phyloP scores from a whole-genome alignment of 2,329 filamentous ascomycete species.

The Cryphonectria japonica region DNA sequence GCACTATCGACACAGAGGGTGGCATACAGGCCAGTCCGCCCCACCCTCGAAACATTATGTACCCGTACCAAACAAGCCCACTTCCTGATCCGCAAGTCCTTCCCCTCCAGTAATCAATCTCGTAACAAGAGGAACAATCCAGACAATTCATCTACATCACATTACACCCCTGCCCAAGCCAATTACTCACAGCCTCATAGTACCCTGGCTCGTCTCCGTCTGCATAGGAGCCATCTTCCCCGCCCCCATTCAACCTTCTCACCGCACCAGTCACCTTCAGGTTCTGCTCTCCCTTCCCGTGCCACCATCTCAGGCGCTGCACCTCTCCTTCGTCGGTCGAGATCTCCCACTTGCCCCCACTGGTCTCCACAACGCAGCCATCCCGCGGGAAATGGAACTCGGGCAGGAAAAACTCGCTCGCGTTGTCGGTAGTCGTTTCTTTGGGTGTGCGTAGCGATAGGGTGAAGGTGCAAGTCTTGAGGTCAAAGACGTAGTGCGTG shows the following conservation, averaged over 20 bases:
- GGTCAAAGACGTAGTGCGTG: constrained; percentile 76
- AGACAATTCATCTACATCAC: constrained; percentile 51
- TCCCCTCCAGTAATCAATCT: background rate
- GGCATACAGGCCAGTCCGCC: background rate
- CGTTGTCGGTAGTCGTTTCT: constrained; percentile 58
- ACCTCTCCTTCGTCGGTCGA: constrained; percentile 68
- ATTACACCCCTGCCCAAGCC: constrained; percentile 52
- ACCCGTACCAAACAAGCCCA: background rate
- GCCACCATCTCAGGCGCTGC: constrained; percentile 91
- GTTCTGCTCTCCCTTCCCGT: constrained; percentile 80
- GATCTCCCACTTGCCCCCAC: constrained; percentile 89
- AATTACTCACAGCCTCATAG: constrained; percentile 67
- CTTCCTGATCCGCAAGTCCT: background rate
- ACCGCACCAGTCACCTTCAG: constrained; percentile 77
- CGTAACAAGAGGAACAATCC: no score
- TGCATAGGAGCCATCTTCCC: constrained; percentile 57
- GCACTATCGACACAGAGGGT: background rate
- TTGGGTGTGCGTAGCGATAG: constrained; percentile 68
- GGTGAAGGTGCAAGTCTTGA: constrained; percentile 76
- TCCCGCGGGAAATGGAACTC: constrained; percentile 89
- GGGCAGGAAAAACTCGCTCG: constrained; percentile 84
- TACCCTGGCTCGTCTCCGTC: constrained; percentile 77
- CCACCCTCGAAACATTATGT: background rate
- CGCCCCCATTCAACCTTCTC: constrained; percentile 62
- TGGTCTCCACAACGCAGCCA: constrained; percentile 72